Evolutionary conservation across 2,329 filamentous ascomycete genomes (phyloP), one percentile per base, ranked within the genome.

Genomic region (Aaosphaeria arxii): DNA sequence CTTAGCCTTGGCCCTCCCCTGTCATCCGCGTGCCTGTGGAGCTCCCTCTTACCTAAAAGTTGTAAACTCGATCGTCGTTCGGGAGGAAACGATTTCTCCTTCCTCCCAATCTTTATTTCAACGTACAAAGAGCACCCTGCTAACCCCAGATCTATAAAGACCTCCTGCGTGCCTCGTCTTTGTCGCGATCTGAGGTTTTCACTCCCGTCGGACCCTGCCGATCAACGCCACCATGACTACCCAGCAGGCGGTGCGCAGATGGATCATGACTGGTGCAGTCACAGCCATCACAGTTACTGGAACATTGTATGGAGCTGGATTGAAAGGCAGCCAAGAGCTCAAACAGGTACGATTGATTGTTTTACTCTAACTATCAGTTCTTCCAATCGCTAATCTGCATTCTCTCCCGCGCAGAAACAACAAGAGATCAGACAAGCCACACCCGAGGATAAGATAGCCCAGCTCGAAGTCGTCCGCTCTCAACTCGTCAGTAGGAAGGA

Each of bases 301-400:
- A 44, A 75, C 80, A 5, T 74, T 79, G 52, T 85, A 83, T 56
- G 83, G 83, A 28, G 83, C 83, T 17, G 76, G 77, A 5, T 54
- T 85, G 50, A 84, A 84, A 62, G 77, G 74, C 4, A 66, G 75
- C 31, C 71, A 76, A 52, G 77, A 84, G 43, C 64, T 71, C 35
- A 72, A 74, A 46, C 65, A 82, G 72, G 82, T 84, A n/a, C 6
- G 36, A 32, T 24, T 36, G 36, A 24, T 13, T 11, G 11, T 29
- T 24, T 11, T n/a, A 17, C 11, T 38, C 32, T 7, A 17, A 24
- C 6, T 13, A 36, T 28, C 24, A 17, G 45, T 46, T 42, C 32
- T 36, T 45, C 33, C 17, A 40, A 30, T n/a, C 4, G 39, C 46
- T 32, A 41, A 7, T 31, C 43, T 3, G 51, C 7, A 7, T 39